These are phyloP conservation scores for Lyophyllum atratum DNA, from an alignment of 768 basidiomycete genomes.

Conservation along the genomic window DNA sequence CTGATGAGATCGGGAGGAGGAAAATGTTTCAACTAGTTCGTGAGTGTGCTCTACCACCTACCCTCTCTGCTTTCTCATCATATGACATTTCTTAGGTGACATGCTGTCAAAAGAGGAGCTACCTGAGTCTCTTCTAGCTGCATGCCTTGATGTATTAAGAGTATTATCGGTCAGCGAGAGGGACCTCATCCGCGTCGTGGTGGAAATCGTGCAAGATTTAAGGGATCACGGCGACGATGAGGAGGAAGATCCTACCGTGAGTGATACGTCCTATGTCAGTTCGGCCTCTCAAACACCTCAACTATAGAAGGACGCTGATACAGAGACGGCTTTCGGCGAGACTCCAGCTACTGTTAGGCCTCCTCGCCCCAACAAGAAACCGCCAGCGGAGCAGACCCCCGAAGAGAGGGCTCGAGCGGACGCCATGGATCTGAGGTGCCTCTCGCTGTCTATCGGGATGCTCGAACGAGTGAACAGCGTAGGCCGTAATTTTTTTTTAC, in stretches of 20 bases:
- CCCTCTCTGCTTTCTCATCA: neutral
- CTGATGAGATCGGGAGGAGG: constrained; percentile 87
- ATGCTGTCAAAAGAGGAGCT: constrained; percentile 78
- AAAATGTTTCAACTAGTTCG: constrained; percentile 88
- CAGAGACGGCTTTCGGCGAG: constrained; percentile 28
- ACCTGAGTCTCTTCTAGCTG: constrained; percentile 67
- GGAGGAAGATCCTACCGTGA: constrained; percentile 35
- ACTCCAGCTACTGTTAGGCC: constrained; percentile 26
- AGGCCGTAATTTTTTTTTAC: constrained; percentile 25
- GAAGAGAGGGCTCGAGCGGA: constrained; percentile 64
- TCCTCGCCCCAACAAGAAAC: constrained; percentile 27
- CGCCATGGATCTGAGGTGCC: constrained; percentile 70
- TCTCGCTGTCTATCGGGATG: constrained; percentile 79
- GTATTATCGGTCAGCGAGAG: constrained; percentile 72
- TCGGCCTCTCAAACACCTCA: neutral
- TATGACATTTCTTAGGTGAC: constrained; percentile 47
- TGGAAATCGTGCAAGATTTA: constrained; percentile 84
- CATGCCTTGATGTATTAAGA: constrained; percentile 82
- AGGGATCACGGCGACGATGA: constrained; percentile 52
- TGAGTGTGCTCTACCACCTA: constrained; percentile 38
- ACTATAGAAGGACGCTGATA: constrained; percentile 19
- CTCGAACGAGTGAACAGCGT: constrained; percentile 87
- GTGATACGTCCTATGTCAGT: constrained; percentile 1
- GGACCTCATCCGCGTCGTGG: constrained; percentile 85
- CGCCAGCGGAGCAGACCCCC: constrained; percentile 46